Base-by-base conservation (phyloP, 2,329 filamentous ascomycete species). In the Stemphylium vesicarium region DNA sequence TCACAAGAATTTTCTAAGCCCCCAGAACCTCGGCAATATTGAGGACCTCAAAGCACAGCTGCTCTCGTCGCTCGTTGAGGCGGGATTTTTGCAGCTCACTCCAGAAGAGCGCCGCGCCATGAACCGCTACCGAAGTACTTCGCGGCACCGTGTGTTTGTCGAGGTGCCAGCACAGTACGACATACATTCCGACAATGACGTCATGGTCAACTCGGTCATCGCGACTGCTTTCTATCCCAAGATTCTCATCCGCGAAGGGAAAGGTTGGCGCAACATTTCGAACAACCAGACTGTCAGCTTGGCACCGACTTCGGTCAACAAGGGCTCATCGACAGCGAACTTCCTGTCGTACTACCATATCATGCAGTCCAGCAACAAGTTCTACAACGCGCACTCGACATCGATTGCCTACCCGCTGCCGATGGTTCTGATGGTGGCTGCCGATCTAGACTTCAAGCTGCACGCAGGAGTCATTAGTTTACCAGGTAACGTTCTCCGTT, bases 291-390 rank as follows among this genome's bases (percentile, higher is more conserved):
- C 85, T 39, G 92, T 99, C 64, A 92, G 87, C 53, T 80, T 99
- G 16, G 92, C 96, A 64, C 90, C 92, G 0, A 90, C 89, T 0
- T 96, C 92, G 1, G 91, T 99, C 62, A 98, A 98, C 75, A 92
- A 92, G 70, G 84, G 62, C 16, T 64, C 64, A 1, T 88, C 60
- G 12, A 65, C 62, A 4, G 79, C 92, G 35, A 88, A 87, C 69
- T 98, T 91, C 87, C 79, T 99, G 39, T 95, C 91, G 0, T 99
- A 96, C 75, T 98, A 98, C 78, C 90, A 96, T 73, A 96, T 98
- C 61, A 96, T 98, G 91, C 93, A 97, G 75, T 89, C 90, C 2
- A 92, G 80, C 78, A 91, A 88, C 83, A 84, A 83, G 57, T 88
- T 89, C 66, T 91, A 94, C 63, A 96, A 96, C 62, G 95, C 95